Evolutionary conservation across 805 yeast species (phyloP).

Genomic region (Candida krabiensis): DNA sequence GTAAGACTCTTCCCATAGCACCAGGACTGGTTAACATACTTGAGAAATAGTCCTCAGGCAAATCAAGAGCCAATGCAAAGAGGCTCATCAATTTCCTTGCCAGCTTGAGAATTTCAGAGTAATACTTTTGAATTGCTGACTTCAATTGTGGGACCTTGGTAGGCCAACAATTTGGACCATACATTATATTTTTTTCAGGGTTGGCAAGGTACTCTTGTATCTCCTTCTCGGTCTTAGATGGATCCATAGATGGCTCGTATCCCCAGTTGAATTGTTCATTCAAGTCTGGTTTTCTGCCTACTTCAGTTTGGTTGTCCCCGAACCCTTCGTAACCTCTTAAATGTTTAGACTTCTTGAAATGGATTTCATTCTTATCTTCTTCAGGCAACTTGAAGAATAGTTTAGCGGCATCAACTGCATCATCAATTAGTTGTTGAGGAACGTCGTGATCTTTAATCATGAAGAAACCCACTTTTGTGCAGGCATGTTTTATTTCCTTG

Average conservation of each 20-base stretch:
- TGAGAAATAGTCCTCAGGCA: constrained; percentile 29
- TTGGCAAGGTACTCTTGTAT: constrained; percentile 20
- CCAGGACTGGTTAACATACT: constrained; percentile 25
- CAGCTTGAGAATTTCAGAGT: constrained; percentile 22
- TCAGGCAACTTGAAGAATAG: constrained; percentile 25
- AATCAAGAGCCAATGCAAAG: constrained; percentile 29
- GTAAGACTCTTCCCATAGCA: constrained; percentile 31
- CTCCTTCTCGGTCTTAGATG: constrained; percentile 22
- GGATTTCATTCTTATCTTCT: constrained; percentile 24
- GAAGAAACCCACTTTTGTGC: constrained; percentile 32
- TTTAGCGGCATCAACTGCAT: constrained; percentile 21
- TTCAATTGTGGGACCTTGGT: constrained; percentile 27
- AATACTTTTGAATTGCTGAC: constrained; percentile 22
- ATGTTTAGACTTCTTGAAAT: constrained; percentile 17
- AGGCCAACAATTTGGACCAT: constrained; percentile 32
- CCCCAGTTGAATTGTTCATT: constrained; percentile 25
- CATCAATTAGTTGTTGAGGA: constrained; percentile 24
- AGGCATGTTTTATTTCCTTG: constrained; percentile 14
- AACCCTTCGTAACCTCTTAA: constrained; percentile 23
- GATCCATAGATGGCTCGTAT: constrained; percentile 33
- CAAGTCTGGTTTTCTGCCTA: constrained; percentile 23
- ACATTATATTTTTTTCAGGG: constrained; percentile 18
- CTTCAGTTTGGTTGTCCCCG: constrained; percentile 22
- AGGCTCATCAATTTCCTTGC: constrained; percentile 28
- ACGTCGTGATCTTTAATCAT: constrained; percentile 31